Evolutionary conservation across 2,329 filamentous ascomycete genomes (phyloP), one percentile per base, ranked within the genome.

Genomic region (Chrysoporthe puriensis): DNA sequence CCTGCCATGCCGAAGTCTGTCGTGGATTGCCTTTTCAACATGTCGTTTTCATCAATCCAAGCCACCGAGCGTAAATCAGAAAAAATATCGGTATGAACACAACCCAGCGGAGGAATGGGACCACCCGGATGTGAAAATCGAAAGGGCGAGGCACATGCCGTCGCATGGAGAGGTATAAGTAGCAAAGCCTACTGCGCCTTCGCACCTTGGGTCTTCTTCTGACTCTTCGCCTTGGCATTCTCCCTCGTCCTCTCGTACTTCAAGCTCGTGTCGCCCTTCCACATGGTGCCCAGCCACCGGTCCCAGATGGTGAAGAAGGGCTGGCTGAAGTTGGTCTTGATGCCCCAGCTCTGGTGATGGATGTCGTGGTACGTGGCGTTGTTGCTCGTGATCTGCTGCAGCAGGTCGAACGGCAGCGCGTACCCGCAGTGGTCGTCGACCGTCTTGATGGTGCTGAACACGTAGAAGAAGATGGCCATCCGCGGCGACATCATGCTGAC

Each of bases 361-460:
- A 99, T 95, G 76, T 99, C 96, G 77, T 99, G 96, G 79, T 98
- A 99, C 46, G 90, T 91, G 36, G 96, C 95, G 73, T 98, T 97
- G 84, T 99, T 98, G 77, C 91, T 91, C 57, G 94, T 97, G 70
- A 98, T 85, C 76, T 91, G 90, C 84, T 97, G 94, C 64, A 98
- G 84, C 2, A 95, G 95, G 78, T 99, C 96, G 88, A 91, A 98
- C 1, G 96, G 96, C 70, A 99, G 90, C n/a, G 89, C 85, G 77
- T 98, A 99, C 71, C 96, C 96, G 79, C 95, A 97, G 82, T 99
- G 96, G 77, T 99, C 96, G 76, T 97, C 94, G 36, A 98, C 93
- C 0, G 96, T 98, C 84, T 99, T 99, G 83, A 97, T 89, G 8
- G 93, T 96, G 43, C 92, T 95, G 78, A 89, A 86, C 62, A 90